phyloP scores from a whole-genome alignment of 257 asterid genomes.

The Solanum neorickii region DNA sequence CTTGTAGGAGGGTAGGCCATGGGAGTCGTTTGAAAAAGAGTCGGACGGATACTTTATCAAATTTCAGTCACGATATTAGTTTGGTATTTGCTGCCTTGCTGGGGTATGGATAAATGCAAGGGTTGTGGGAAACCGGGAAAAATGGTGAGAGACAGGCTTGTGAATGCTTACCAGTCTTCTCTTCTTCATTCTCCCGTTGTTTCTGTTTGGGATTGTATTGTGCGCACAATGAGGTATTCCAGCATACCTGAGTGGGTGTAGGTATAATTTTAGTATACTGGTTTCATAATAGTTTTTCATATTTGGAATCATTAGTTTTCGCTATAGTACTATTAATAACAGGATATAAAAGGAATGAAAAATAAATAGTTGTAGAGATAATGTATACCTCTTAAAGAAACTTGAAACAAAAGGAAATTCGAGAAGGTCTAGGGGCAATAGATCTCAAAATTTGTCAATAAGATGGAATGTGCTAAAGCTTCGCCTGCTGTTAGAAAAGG shows the following conservation, averaged over 20 bases:
- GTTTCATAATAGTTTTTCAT: neutral
- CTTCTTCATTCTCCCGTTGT: slow-evolving; percentile 64
- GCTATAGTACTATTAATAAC: slow-evolving; percentile 10
- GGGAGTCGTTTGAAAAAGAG: slow-evolving; percentile 29
- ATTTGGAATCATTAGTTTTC: neutral
- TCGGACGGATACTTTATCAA: neutral
- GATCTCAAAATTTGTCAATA: neutral
- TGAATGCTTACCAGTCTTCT: slow-evolving; percentile 45
- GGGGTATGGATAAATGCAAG: slow-evolving; percentile 29
- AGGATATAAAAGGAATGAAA: slow-evolving; percentile 10
- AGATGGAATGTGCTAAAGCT: slow-evolving; percentile 65
- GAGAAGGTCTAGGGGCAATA: neutral
- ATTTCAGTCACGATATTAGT: slow-evolving; percentile 6
- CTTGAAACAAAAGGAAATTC: slow-evolving; percentile 3
- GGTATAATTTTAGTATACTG: slow-evolving; percentile 6
- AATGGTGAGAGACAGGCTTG: slow-evolving; percentile 34
- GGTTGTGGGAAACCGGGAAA: slow-evolving; percentile 29
- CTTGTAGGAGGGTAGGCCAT: slow-evolving; percentile 59
- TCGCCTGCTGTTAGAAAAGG: slow-evolving; percentile 51
- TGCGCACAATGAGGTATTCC: slow-evolving; percentile 84
- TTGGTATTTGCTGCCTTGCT: slow-evolving; percentile 1
- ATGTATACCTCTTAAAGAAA: slow-evolving; percentile 29
- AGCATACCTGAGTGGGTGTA: slow-evolving; percentile 97
- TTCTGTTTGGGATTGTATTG: slow-evolving; percentile 90
- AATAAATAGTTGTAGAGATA: slow-evolving; percentile 18